phyloP scores from a whole-genome alignment of 352 stramenopile species.

The Globisporangium uncinulatum region DNA sequence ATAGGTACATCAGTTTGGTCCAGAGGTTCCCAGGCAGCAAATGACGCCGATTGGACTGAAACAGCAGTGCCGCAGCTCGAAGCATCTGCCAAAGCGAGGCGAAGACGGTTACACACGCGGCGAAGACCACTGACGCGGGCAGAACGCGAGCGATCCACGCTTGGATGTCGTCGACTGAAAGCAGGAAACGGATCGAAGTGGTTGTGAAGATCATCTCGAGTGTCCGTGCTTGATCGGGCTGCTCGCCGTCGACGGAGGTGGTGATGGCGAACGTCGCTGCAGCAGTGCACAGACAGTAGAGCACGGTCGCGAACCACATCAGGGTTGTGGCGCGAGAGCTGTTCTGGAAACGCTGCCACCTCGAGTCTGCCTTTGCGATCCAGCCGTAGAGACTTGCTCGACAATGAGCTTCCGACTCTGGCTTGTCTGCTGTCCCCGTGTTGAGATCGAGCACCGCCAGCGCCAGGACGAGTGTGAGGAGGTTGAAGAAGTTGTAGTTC shows the following conservation, averaged over 20 bases:
- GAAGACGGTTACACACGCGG: conserved; percentile 8
- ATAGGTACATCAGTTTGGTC: conserved; percentile 20
- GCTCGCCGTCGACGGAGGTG: background rate
- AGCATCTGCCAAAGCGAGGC: conserved; percentile 29
- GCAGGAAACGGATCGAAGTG: conserved; percentile 24
- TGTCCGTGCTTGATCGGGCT: background rate
- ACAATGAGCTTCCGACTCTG: background rate
- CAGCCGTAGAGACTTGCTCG: background rate
- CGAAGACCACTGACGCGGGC: conserved; percentile 16
- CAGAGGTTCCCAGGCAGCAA: background rate
- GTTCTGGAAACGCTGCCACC: conserved; percentile 2
- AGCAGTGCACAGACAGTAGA: background rate
- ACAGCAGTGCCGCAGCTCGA: background rate
- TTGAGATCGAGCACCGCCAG: conserved; percentile 25
- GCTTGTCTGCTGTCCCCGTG: background rate
- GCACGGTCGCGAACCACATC: background rate
- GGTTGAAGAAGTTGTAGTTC: conserved; percentile 95
- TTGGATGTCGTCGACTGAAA: conserved; percentile 33
- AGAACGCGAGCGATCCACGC: conserved; percentile 34
- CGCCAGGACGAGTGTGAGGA: conserved; percentile 68
- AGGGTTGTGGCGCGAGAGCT: background rate
- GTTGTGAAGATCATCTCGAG: conserved; percentile 15
- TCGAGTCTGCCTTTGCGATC: background rate
- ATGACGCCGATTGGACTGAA: background rate
- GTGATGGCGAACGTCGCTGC: background rate